Percentiles rank a stretch among this genome's conserved stretches.
Conservation (phyloP, 139 green algal species). For the Gonium pectorale region DNA sequence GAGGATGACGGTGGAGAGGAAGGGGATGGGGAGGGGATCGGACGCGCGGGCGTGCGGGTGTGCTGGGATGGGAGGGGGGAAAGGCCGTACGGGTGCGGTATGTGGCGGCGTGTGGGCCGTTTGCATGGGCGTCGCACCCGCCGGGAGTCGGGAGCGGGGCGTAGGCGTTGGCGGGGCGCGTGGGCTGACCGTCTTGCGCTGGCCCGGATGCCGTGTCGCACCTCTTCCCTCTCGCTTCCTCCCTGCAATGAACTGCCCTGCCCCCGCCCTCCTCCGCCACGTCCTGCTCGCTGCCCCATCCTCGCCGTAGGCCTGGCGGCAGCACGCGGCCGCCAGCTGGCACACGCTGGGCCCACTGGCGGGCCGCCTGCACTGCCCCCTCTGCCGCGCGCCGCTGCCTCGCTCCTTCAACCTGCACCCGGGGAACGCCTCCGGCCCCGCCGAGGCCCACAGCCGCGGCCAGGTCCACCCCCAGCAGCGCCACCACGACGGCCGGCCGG, state of each 20-base stretch:
- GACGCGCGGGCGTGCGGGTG: too few relatives aligned
- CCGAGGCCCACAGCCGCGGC: too few relatives aligned
- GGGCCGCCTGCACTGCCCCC: slow-evolving; percentile 26
- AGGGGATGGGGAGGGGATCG: not conserved
- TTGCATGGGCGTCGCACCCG: too few relatives aligned
- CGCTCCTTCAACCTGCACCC: not conserved
- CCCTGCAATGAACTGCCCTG: not conserved
- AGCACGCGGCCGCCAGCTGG: not conserved
- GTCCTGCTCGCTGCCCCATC: not conserved
- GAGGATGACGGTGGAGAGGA: not conserved
- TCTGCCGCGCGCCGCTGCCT: slow-evolving; percentile 24
- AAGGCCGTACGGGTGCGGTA: too few relatives aligned
- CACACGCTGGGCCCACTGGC: not conserved
- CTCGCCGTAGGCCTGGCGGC: not conserved
- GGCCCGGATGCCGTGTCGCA: not conserved
- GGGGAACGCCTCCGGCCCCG: not conserved
- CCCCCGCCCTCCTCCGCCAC: not conserved
- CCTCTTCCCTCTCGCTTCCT: not conserved
- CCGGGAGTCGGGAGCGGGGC: too few relatives aligned
- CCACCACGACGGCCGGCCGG: too few relatives aligned
- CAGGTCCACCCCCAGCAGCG: too few relatives aligned
- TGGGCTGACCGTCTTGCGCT: too few relatives aligned
- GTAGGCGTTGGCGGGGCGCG: too few relatives aligned
- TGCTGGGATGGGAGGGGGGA: too few relatives aligned
- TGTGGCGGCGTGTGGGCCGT: too few relatives aligned